phyloP scores from a whole-genome alignment of 108 stramenopile genomes.

The Discostella stelligeroides region DNA sequence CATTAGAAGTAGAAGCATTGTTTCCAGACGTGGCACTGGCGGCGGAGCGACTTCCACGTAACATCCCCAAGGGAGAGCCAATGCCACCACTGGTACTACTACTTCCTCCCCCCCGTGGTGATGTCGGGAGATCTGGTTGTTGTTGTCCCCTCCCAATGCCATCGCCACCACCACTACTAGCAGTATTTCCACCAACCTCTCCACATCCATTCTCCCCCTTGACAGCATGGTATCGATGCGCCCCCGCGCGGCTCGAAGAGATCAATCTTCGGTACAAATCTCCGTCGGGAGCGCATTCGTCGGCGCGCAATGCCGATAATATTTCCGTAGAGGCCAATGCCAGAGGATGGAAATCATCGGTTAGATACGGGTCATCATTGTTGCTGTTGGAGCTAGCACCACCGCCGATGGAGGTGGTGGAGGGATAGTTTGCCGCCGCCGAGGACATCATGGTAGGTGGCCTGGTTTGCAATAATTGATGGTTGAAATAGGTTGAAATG shows the following conservation, averaged over 20 bases:
- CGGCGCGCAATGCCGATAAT: slow-evolving; percentile 66
- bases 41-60: not conserved
- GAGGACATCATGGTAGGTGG: not conserved
- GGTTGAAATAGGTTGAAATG: no score
- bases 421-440: not conserved
- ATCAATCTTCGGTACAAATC: slow-evolving; percentile 80
- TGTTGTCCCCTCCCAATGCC: not conserved
- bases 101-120: not conserved
- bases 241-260: slow-evolving; percentile 6
- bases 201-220: slow-evolving; percentile 22
- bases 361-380: slow-evolving; percentile 58
- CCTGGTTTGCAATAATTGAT: no score
- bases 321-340: slow-evolving; percentile 62
- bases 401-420: slow-evolving; percentile 1
- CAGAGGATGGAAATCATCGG: slow-evolving; percentile 80
- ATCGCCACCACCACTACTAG: not conserved
- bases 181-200: not conserved
- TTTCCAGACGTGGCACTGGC: not conserved
- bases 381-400: not conserved
- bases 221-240: slow-evolving; percentile 19
- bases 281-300: slow-evolving; percentile 73
- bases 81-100: no score
- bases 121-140: not conserved
- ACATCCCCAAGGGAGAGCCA: not conserved
- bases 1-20: not conserved